Conservation (phyloP, 169 alveolate genomes). For the Cytauxzoon felis region DNA sequence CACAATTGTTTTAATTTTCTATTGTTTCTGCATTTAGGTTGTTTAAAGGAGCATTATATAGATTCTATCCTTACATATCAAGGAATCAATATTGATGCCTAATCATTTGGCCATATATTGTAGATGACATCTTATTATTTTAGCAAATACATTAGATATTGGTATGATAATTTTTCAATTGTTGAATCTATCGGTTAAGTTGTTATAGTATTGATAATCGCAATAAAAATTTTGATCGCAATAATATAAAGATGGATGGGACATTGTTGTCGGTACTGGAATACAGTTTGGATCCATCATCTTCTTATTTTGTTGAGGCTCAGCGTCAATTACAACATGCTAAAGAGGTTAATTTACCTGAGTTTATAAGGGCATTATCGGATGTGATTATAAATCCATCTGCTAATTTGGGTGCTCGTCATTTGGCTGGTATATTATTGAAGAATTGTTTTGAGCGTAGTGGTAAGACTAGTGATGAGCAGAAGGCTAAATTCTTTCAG, state of each 20-base stretch:
- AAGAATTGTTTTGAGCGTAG: slow-evolving; percentile 77
- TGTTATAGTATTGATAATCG: no score
- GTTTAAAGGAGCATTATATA: no score
- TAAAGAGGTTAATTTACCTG: slow-evolving; percentile 67
- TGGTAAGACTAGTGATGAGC: slow-evolving; percentile 72
- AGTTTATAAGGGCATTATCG: slow-evolving; percentile 68
- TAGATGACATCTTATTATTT: background rate
- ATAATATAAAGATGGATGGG: slow-evolving; percentile 45
- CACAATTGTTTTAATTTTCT: no score
- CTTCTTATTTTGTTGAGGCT: slow-evolving; percentile 67
- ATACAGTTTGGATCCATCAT: slow-evolving; percentile 66
- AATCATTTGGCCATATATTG: background rate
- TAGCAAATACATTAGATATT: no score
- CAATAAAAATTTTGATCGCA: slow-evolving; percentile 3
- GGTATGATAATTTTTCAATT: no score
- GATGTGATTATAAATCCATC: slow-evolving; percentile 69
- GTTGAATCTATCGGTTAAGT: no score
- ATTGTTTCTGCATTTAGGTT: no score
- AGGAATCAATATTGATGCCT: no score
- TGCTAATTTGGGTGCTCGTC: slow-evolving; percentile 70
- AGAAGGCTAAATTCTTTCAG: slow-evolving; percentile 62
- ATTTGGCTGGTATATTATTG: slow-evolving; percentile 79
- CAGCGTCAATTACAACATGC: slow-evolving; percentile 64
- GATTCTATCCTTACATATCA: no score
- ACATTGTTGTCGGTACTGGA: slow-evolving; percentile 60